Percentiles rank a stretch among this genome's conserved stretches.
These are phyloP conservation scores for Puya raimondii DNA, from an alignment of 176 grass and related monocot species.

Conservation along the genomic window DNA sequence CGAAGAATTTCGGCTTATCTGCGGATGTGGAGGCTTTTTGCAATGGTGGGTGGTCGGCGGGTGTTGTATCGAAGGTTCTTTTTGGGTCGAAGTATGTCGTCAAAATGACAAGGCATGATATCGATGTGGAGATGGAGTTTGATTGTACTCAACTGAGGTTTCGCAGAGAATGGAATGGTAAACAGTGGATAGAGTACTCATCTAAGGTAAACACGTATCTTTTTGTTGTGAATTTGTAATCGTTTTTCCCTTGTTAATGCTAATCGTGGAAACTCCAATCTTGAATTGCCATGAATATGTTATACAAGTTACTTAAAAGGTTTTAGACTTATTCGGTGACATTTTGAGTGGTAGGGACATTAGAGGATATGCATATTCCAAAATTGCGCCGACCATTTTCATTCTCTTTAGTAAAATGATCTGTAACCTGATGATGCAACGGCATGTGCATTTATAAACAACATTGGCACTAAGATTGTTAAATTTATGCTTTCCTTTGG, in stretches of 20 bases:
- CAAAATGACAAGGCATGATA: neutral
- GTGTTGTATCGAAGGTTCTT: conserved; percentile 12
- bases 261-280: neutral
- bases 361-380: too few relatives aligned
- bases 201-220: conserved; percentile 19
- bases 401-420: too few relatives aligned
- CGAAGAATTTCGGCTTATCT: conserved; percentile 14
- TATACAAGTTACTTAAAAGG: too few relatives aligned
- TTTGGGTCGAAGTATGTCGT: conserved; percentile 26
- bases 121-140: conserved; percentile 13
- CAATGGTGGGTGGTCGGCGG: conserved; percentile 36
- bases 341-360: too few relatives aligned
- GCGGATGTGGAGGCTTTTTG: conserved; percentile 38
- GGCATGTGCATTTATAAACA: too few relatives aligned
- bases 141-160: conserved; percentile 27
- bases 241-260: neutral
- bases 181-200: conserved; percentile 25
- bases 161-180: conserved; percentile 39
- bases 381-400: too few relatives aligned
- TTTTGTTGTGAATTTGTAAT: neutral
- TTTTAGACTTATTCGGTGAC: too few relatives aligned
- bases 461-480: too few relatives aligned
- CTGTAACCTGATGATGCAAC: too few relatives aligned
- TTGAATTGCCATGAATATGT: neutral
- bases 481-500: neutral